These are phyloP conservation scores for Coemansia sp. DNA, from an alignment of 192 early-diverging fungal genomes.

Conservation along the genomic window DNA sequence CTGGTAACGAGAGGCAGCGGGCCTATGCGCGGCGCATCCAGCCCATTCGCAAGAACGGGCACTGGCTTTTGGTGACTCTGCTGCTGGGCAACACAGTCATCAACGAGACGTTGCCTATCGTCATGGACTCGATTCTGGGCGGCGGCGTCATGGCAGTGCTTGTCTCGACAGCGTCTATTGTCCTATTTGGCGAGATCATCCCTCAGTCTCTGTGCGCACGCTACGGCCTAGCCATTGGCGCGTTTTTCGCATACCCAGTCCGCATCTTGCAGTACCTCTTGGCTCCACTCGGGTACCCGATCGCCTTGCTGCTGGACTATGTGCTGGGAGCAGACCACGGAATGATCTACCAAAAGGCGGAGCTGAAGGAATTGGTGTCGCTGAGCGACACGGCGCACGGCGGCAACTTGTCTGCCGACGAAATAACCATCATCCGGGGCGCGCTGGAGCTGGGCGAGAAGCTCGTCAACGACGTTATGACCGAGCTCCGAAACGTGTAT, in stretches of 20 bases:
- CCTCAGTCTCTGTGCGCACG: slow-evolving; percentile 90
- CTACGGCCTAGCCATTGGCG: slow-evolving; percentile 88
- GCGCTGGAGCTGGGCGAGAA: slow-evolving; percentile 79
- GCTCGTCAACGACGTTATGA: slow-evolving; percentile 69
- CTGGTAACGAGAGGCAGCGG: slow-evolving; percentile 71
- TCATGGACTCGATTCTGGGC: slow-evolving; percentile 76
- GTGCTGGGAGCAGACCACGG: slow-evolving; percentile 86
- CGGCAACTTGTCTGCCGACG: slow-evolving; percentile 74
- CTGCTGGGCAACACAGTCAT: slow-evolving; percentile 92
- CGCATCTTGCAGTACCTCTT: slow-evolving; percentile 68
- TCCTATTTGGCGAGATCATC: slow-evolving; percentile 96
- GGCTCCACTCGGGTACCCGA: slow-evolving; percentile 78
- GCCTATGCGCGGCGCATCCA: slow-evolving; percentile 79
- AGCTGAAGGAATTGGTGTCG: slow-evolving; percentile 79
- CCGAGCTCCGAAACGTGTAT: slow-evolving; percentile 69
- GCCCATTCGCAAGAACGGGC: slow-evolving; percentile 87
- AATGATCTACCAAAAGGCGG: slow-evolving; percentile 79
- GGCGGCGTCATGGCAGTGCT: slow-evolving; percentile 83
- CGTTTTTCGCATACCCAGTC: slow-evolving; percentile 81
- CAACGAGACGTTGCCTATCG: slow-evolving; percentile 92
- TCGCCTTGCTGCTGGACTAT: slow-evolving; percentile 81
- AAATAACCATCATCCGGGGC: slow-evolving; percentile 79
- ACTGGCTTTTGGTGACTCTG: slow-evolving; percentile 94
- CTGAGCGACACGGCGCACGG: slow-evolving; percentile 71
- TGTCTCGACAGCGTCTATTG: slow-evolving; percentile 85